Percentiles rank a stretch among this genome's conserved stretches.
Conservation (phyloP, 345 rosid genomes). For the Raphanus raphanistrum region DNA sequence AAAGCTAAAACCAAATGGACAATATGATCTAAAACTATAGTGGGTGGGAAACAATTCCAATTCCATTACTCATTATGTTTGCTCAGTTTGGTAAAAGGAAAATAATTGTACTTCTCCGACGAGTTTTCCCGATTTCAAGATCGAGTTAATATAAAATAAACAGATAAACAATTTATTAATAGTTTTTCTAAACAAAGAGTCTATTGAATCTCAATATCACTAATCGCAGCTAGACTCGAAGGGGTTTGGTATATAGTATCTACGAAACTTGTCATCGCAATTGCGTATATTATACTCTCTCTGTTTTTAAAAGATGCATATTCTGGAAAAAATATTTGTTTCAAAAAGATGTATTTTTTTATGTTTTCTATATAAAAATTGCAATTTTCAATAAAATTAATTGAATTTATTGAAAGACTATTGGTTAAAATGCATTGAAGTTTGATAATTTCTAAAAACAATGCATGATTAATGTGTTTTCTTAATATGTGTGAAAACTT, state of each 20-base stretch:
- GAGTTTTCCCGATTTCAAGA: not conserved
- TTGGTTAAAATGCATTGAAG: too few species aligned
- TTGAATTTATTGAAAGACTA: too few species aligned
- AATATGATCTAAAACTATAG: constrained; percentile 35
- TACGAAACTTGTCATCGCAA: constrained; percentile 30
- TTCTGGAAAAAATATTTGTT: too few species aligned
- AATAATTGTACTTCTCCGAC: not conserved
- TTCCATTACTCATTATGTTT: constrained; percentile 27
- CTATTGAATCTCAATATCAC: constrained; percentile 22
- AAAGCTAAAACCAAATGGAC: constrained; percentile 34
- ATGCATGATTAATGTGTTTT: too few species aligned
- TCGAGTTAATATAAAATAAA: not conserved
- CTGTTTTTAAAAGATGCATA: too few species aligned
- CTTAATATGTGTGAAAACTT: too few species aligned
- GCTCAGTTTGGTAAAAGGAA: not conserved
- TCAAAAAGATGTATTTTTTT: too few species aligned
- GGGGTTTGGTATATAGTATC: constrained; percentile 35
- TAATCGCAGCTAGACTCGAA: constrained; percentile 3
- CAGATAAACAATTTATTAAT: not conserved
- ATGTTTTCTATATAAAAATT: too few species aligned
- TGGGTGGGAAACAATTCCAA: constrained; percentile 36
- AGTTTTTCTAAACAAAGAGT: not conserved
- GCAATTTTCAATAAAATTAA: too few species aligned
- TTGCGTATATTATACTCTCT: constrained; percentile 21
- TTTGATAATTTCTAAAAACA: too few species aligned